A percentile compares a stretch with the other conserved stretches of the same genome.
Conservation (phyloP, 768 basidiomycete genomes). For the Mrakia blollopis region DNA sequence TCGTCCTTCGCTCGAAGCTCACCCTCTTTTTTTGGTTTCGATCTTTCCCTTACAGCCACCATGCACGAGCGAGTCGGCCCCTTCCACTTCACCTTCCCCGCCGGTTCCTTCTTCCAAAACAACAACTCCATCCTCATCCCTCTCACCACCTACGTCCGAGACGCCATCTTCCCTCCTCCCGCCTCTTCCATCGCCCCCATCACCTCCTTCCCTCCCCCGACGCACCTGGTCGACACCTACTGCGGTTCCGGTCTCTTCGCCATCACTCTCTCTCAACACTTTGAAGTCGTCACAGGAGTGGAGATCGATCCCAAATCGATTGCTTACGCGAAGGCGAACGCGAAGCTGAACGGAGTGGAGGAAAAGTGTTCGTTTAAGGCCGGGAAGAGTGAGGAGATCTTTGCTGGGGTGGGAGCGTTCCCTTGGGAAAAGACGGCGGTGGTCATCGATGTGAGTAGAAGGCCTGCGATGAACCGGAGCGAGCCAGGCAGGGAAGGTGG, state of each 20-base stretch:
- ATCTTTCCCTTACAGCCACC: constrained; percentile 40
- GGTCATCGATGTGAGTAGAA: constrained; percentile 41
- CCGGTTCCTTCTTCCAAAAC: constrained; percentile 95
- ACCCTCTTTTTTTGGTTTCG: neutral
- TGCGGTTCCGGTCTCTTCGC: constrained; percentile 78
- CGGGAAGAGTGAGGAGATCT: constrained; percentile 85
- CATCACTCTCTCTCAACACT: constrained; percentile 70
- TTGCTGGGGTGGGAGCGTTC: constrained; percentile 45
- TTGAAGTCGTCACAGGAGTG: constrained; percentile 66
- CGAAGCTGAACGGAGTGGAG: constrained; percentile 48
- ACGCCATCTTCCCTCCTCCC: constrained; percentile 55
- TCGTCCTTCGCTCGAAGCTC: neutral
- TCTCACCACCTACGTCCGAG: constrained; percentile 74
- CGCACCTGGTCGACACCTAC: constrained; percentile 91
- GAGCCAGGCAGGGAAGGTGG: no score
- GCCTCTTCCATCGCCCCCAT: constrained; percentile 34
- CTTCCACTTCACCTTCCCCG: constrained; percentile 65
- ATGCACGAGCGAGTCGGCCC: constrained; percentile 81
- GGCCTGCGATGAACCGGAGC: neutral
- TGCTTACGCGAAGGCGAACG: constrained; percentile 46
- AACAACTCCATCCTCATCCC: constrained; percentile 87
- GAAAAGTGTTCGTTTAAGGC: constrained; percentile 62
- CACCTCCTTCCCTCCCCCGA: constrained; percentile 42
- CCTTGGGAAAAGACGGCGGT: constrained; percentile 42
- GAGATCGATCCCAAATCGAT: constrained; percentile 40